phyloP scores from a whole-genome alignment of 1,284 basidiomycete species.

The Tilletia horrida region DNA sequence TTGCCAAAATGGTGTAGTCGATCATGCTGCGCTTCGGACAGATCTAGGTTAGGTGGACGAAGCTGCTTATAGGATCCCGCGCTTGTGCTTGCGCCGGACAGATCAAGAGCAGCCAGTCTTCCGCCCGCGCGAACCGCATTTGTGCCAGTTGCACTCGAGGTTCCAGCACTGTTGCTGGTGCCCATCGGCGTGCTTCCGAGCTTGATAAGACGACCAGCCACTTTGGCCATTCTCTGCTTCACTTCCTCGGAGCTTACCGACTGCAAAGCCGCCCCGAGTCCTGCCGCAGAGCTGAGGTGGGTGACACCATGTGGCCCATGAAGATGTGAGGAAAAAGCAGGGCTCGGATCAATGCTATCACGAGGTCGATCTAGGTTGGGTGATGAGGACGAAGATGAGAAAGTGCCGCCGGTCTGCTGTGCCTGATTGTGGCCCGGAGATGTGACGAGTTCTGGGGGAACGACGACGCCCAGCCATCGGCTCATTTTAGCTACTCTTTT shows the following conservation, averaged over 20 bases:
- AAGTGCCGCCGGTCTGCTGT: not conserved
- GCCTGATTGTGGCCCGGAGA: not conserved
- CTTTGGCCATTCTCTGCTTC: constrained; percentile 6
- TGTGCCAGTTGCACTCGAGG: not conserved
- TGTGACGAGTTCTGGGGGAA: constrained; percentile 3
- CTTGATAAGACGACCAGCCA: constrained; percentile 7
- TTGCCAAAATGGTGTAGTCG: not conserved
- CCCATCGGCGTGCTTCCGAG: not conserved
- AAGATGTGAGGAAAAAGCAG: too few relatives aligned
- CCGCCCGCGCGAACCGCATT: not conserved
- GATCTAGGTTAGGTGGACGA: not conserved
- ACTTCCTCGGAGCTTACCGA: not conserved
- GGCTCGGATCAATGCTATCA: not conserved
- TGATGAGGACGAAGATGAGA: not conserved
- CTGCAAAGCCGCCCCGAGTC: not conserved
- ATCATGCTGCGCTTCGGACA: not conserved
- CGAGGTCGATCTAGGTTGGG: not conserved
- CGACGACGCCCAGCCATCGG: constrained; percentile 41
- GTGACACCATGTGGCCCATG: not conserved
- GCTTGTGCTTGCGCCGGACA: constrained; percentile 2
- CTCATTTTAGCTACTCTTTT: constrained; percentile 40
- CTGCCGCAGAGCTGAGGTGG: not conserved
- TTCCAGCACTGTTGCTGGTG: not conserved
- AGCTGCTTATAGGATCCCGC: not conserved
- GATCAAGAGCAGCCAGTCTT: not conserved